phyloP scores from a whole-genome alignment of 2,329 filamentous ascomycete species.

The Metarhizium sp. region DNA sequence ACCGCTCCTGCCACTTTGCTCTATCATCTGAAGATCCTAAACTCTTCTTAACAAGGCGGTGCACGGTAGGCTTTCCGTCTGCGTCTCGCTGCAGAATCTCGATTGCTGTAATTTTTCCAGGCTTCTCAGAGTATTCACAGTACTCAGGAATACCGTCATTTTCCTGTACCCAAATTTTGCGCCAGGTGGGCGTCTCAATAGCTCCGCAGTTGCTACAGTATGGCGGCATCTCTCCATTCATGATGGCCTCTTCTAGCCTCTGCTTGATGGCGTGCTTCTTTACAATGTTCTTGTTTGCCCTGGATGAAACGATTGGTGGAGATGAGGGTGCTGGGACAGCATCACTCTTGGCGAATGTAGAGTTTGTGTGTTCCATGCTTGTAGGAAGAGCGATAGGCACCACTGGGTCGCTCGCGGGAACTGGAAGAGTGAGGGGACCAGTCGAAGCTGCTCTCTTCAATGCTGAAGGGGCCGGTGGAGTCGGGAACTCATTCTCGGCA shows the following conservation, averaged over 20 bases:
- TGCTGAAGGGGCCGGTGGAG: slow-evolving; percentile 24
- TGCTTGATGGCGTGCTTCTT: slow-evolving; percentile 55
- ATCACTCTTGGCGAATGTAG: slow-evolving; percentile 35
- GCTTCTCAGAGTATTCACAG: slow-evolving; percentile 62
- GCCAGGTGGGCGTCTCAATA: slow-evolving; percentile 94
- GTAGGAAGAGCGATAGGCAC: slow-evolving; percentile 16
- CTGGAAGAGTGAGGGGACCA: slow-evolving; percentile 21
- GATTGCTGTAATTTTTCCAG: slow-evolving; percentile 66
- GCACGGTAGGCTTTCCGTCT: slow-evolving; percentile 52
- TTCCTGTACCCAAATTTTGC: slow-evolving; percentile 80
- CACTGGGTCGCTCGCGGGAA: slow-evolving; percentile 40
- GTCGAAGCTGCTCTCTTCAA: slow-evolving; percentile 29
- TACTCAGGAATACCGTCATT: slow-evolving; percentile 60
- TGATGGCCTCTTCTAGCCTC: slow-evolving; percentile 53
- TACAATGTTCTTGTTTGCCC: slow-evolving; percentile 54
- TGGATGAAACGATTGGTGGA: slow-evolving; percentile 26
- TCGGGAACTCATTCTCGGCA: slow-evolving; percentile 10
- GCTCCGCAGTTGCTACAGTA: slow-evolving; percentile 91
- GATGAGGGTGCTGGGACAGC: slow-evolving; percentile 25
- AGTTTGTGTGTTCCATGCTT: slow-evolving; percentile 21
- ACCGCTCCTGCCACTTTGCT: slow-evolving; percentile 57
- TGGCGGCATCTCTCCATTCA: slow-evolving; percentile 74
- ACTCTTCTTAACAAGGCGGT: slow-evolving; percentile 72
- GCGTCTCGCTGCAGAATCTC: slow-evolving; percentile 55
- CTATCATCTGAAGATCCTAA: slow-evolving; percentile 54